Conservation (phyloP, 371 early-diverging fungal genomes). For the Mortierella sp. region DNA sequence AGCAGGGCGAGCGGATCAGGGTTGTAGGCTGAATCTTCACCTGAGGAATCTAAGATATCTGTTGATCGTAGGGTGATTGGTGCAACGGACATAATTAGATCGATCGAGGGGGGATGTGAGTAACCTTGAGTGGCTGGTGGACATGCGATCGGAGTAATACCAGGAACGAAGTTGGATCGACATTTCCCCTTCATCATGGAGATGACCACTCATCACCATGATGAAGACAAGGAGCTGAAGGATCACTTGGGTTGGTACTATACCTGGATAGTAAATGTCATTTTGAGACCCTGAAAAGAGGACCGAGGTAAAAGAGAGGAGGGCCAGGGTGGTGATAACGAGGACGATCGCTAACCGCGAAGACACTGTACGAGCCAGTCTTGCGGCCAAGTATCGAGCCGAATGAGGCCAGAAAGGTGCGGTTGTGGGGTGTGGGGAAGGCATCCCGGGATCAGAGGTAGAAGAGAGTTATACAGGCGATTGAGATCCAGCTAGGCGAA, state of each 20-base stretch:
- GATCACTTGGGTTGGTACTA: not conserved
- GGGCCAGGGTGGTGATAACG: constrained; percentile 32
- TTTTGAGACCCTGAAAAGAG: constrained; percentile 38
- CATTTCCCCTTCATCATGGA: too few species aligned
- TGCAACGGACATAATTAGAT: not conserved
- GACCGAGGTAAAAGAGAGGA: constrained; percentile 43
- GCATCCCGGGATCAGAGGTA: constrained; percentile 12
- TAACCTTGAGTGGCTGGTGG: not conserved
- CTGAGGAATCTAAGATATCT: constrained; percentile 20
- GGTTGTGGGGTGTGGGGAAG: constrained; percentile 34
- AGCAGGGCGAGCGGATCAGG: constrained; percentile 51
- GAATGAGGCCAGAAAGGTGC: constrained; percentile 16
- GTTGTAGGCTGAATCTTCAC: constrained; percentile 33
- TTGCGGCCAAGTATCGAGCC: constrained; percentile 17
- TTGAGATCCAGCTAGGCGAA: not conserved
- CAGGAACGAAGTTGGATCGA: too few species aligned
- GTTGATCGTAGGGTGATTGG: not conserved
- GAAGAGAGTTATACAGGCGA: not conserved
- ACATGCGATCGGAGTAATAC: too few species aligned
- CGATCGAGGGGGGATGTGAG: not conserved
- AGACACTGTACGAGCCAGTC: constrained; percentile 26
- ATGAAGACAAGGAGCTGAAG: not conserved
- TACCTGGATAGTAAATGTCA: constrained; percentile 53
- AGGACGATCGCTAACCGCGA: constrained; percentile 36
- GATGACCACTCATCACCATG: too few species aligned